phyloP scores from a whole-genome alignment of 2,329 filamentous ascomycete genomes.

The Pyricularia pennisetigena region DNA sequence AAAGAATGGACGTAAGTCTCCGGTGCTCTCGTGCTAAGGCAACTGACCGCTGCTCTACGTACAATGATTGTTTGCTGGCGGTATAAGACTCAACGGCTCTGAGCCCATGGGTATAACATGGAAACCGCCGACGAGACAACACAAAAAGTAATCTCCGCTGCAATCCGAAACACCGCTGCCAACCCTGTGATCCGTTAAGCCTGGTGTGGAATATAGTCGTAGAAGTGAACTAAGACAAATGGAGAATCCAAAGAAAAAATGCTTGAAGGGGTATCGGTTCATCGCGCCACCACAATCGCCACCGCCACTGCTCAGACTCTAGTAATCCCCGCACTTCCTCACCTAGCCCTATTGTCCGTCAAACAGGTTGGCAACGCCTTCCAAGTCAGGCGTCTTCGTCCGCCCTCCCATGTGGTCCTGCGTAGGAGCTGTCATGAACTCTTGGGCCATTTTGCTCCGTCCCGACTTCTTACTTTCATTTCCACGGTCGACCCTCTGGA shows the following conservation, averaged over 20 bases:
- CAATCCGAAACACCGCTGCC: not conserved
- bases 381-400: constrained; percentile 38
- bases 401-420: constrained; percentile 14
- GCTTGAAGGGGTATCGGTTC: not conserved
- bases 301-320: not conserved
- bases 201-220: not conserved
- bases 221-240: not conserved
- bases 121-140: not conserved
- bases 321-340: not conserved
- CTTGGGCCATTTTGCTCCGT: constrained; percentile 53
- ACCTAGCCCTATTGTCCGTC: constrained; percentile 9
- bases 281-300: not conserved
- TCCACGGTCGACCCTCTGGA: constrained; percentile 36
- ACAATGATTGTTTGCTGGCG: not conserved
- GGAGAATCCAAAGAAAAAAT: not conserved
- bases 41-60: not conserved
- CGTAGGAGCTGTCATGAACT: constrained; percentile 48
- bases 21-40: not conserved
- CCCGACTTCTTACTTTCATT: constrained; percentile 26
- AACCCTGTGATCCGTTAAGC: not conserved
- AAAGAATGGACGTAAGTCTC: not conserved
- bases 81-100: not conserved
- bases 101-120: not conserved
- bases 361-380: constrained; percentile 45
- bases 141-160: not conserved